Percentiles rank a stretch among this genome's conserved stretches.
phyloP scores from a whole-genome alignment of 768 basidiomycete species.

The Mycena belliarum region DNA sequence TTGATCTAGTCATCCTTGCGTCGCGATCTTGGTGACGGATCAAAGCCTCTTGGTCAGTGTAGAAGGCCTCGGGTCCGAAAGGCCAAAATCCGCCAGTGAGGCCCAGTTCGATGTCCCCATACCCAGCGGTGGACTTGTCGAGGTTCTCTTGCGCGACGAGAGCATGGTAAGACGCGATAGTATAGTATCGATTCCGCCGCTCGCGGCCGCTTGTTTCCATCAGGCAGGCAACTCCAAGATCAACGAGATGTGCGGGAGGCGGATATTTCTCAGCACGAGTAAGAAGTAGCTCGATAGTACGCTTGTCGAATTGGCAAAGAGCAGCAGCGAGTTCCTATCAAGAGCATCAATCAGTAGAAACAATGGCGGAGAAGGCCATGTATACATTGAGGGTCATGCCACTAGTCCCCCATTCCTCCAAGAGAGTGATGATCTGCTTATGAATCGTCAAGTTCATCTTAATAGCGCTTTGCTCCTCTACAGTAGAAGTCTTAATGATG shows the following conservation, averaged over 20 bases:
- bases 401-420: slow-evolving; percentile 64
- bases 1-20: slow-evolving; percentile 10
- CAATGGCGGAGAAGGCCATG: neutral
- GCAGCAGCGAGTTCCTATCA: slow-evolving; percentile 63
- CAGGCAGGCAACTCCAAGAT: slow-evolving; percentile 67
- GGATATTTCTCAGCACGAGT: slow-evolving; percentile 62
- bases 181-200: slow-evolving; percentile 84
- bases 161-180: slow-evolving; percentile 63
- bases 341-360: neutral
- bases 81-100: slow-evolving; percentile 56
- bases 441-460: slow-evolving; percentile 72
- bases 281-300: slow-evolving; percentile 82
- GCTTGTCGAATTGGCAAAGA: slow-evolving; percentile 72
- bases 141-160: slow-evolving; percentile 68
- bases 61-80: slow-evolving; percentile 54
- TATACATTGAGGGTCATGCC: slow-evolving; percentile 75
- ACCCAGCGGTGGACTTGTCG: slow-evolving; percentile 47
- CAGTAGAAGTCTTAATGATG: neutral
- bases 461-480: slow-evolving; percentile 40
- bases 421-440: slow-evolving; percentile 73
- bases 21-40: slow-evolving; percentile 45
- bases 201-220: slow-evolving; percentile 87
- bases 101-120: slow-evolving; percentile 47
- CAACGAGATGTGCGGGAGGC: slow-evolving; percentile 71
- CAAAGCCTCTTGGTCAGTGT: slow-evolving; percentile 43